Conservation (phyloP, 805 yeast species). For the Debaryomyces tyrocola region DNA sequence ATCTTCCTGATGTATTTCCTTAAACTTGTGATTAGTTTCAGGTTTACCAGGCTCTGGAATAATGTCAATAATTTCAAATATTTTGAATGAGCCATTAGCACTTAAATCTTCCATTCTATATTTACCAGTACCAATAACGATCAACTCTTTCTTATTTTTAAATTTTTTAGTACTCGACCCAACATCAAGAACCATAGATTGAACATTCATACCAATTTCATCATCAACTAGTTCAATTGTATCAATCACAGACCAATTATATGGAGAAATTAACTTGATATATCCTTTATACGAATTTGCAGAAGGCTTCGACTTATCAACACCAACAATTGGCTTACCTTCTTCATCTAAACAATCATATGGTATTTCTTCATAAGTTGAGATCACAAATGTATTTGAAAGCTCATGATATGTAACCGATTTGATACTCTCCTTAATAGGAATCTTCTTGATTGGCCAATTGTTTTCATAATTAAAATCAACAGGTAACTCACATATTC, state of each 20-base stretch:
- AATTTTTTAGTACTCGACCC: conserved; percentile 42
- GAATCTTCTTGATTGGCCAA: conserved; percentile 55
- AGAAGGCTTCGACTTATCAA: conserved; percentile 48
- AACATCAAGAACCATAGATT: conserved; percentile 51
- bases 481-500: conserved; percentile 52
- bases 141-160: conserved; percentile 58
- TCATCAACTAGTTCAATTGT: conserved; percentile 62
- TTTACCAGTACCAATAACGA: conserved; percentile 78
- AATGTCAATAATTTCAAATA: conserved; percentile 75
- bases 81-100: conserved; percentile 73
- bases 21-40: conserved; percentile 76
- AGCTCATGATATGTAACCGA: conserved; percentile 68
- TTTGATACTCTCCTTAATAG: conserved; percentile 61
- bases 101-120: conserved; percentile 78
- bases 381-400: conserved; percentile 60
- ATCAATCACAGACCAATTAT: conserved; percentile 76
- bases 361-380: conserved; percentile 58
- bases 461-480: conserved; percentile 57
- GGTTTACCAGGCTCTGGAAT: conserved; percentile 89
- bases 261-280: conserved; percentile 67
- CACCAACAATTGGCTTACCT: conserved; percentile 60
- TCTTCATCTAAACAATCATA: conserved; percentile 76
- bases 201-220: conserved; percentile 60
- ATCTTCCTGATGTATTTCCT: conserved; percentile 68
- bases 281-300: conserved; percentile 61